phyloP scores from a whole-genome alignment of 2,329 filamentous ascomycete species.

The Aspergillus piperis region DNA sequence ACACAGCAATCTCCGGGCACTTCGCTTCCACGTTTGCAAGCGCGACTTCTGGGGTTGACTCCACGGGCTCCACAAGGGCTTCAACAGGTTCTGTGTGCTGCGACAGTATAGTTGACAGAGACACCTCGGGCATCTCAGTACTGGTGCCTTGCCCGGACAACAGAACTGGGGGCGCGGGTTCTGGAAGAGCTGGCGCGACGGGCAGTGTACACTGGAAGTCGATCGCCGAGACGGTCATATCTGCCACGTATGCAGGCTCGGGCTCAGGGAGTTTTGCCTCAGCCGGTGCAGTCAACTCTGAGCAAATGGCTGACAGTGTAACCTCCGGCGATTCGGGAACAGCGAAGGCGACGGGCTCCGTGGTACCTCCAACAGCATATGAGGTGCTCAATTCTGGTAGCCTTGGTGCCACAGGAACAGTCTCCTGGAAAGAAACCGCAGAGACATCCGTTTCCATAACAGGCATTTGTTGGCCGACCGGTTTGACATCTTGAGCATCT shows the following conservation, averaged over 20 bases:
- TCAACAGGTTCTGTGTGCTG: conserved; percentile 32
- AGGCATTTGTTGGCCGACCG: conserved; percentile 20
- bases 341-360: conserved; percentile 29
- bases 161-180: conserved; percentile 19
- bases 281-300: conserved; percentile 29
- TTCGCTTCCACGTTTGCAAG: neutral
- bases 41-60: conserved; percentile 20
- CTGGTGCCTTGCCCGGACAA: conserved; percentile 22
- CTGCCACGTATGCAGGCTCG: conserved; percentile 22
- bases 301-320: conserved; percentile 37
- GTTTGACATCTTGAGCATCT: conserved; percentile 19
- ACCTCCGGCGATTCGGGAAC: conserved; percentile 24
- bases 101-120: conserved; percentile 37
- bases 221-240: conserved; percentile 25
- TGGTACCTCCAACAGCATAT: conserved; percentile 33
- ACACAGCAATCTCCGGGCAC: neutral
- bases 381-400: conserved; percentile 38
- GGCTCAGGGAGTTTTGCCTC: conserved; percentile 24
- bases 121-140: conserved; percentile 21
- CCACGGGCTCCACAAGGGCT: conserved; percentile 20
- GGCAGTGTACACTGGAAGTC: conserved; percentile 25
- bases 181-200: conserved; percentile 22
- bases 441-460: conserved; percentile 34
- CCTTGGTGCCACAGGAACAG: conserved; percentile 45
- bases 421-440: conserved; percentile 36